Evolutionary conservation across 164 flowering plant species (phyloP).

Genomic region (Tetrastigma voinierianum): DNA sequence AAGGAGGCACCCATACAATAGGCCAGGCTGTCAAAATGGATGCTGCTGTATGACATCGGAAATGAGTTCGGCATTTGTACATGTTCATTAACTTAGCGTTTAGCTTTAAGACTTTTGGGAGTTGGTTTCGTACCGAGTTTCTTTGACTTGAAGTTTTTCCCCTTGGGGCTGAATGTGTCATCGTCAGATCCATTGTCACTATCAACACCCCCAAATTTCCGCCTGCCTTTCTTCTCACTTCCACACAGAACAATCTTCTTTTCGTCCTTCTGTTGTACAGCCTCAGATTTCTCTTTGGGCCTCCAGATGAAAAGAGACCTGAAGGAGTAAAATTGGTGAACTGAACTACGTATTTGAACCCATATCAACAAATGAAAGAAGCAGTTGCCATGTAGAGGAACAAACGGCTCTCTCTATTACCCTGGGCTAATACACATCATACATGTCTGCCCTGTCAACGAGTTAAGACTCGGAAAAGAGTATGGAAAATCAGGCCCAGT

Average conservation of each 20-base stretch:
- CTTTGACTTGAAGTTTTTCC: conserved; percentile 46
- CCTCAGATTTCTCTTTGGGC: conserved; percentile 53
- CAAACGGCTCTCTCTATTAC: too few relatives aligned
- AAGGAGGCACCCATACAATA: too few relatives aligned
- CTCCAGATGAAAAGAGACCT: conserved; percentile 90
- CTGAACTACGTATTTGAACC: too few relatives aligned
- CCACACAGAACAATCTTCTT: conserved; percentile 51
- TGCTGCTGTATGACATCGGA: too few relatives aligned
- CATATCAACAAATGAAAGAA: too few relatives aligned
- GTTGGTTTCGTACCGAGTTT: conserved; percentile 26
- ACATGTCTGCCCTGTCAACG: too few relatives aligned
- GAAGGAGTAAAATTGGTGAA: conserved; percentile 5
- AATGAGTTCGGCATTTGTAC: neutral
- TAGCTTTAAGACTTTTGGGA: conserved; percentile 11
- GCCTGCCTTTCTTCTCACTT: conserved; percentile 37
- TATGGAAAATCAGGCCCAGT: too few relatives aligned
- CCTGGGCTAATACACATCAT: too few relatives aligned
- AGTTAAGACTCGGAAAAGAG: too few relatives aligned
- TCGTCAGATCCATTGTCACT: conserved; percentile 62
- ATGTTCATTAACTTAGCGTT: conserved; percentile 5
- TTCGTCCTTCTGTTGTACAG: conserved; percentile 36
- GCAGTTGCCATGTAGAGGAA: too few relatives aligned
- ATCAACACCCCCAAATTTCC: conserved; percentile 37
- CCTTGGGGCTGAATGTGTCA: conserved; percentile 33
- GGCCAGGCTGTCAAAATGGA: too few relatives aligned